Evolutionary conservation across 2,329 filamentous ascomycete genomes (phyloP), one percentile per base, ranked within the genome.

Genomic region (Aspergillus intermedius): DNA sequence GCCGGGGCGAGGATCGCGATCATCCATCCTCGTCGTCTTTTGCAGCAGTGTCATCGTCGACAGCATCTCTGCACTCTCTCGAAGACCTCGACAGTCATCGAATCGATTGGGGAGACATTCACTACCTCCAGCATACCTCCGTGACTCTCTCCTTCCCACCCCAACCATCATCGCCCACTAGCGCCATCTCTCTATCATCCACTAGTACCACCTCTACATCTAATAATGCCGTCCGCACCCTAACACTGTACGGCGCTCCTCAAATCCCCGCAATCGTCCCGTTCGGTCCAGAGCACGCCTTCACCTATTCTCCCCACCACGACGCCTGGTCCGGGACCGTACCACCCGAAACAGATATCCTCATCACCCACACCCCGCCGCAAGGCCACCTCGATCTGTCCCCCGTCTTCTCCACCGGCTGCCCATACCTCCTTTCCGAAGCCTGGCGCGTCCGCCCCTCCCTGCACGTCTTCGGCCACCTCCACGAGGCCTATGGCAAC

Each of bases 401-500:
- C 21, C 69, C 69, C 1, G 57, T 85, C 56, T 77, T 82, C 45
- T 81, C 77, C 2, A 71, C 89, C 41, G 89, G 88, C 48, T 91
- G 87, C 55, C 79, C 82, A 5, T 77, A 80, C 48, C 76, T 95
- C 5, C 75, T 91, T 5, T 69, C 75, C 12, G 89, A 94, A 60
- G 68, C 87, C 15, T 88, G 86, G 82, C 80, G 86, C 32, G 81
- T 89, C 9, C 82, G 80, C 53, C 90, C 90, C 0, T 74, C 74
- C 10, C 72, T 95, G 12, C 88, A 95, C 66, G 78, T 95, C 43
- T 95, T 93, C 64, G 90, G 89, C 1, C 90, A 95, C 67, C 79
- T 91, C 21, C 90, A 95, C 70, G 86, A 78, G 61, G 87, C 82
- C 7, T 79, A 86, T 42, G 90, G 89, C 13, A 74, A 74, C 40